Conservation (phyloP, 805 yeast species). For the Candida loeiensis region DNA sequence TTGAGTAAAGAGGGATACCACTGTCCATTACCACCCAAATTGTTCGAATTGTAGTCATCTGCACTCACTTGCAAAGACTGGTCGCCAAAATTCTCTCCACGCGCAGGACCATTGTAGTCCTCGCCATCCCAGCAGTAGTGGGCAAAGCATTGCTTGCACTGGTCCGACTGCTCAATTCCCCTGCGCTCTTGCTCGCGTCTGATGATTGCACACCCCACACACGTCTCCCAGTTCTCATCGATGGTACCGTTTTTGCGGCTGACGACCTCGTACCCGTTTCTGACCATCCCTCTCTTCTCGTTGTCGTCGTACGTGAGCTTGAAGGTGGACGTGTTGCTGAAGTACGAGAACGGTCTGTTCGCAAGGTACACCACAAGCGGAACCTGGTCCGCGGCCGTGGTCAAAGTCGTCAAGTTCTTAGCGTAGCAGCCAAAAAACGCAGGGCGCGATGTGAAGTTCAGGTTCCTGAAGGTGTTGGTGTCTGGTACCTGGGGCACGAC, state of each 20-base stretch:
- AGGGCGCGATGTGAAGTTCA: conserved; percentile 64
- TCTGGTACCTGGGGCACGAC: conserved; percentile 82
- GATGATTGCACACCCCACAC: conserved; percentile 79
- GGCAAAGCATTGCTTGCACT: conserved; percentile 67
- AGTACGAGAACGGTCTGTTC: conserved; percentile 61
- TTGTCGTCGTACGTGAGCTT: conserved; percentile 56
- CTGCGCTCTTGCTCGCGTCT: conserved; percentile 73
- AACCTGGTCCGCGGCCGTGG: conserved; percentile 32
- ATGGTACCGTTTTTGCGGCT: conserved; percentile 63
- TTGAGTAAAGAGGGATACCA: conserved; percentile 10
- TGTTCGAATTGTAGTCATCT: conserved; percentile 8
- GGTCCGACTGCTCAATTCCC: conserved; percentile 54
- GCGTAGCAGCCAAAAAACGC: conserved; percentile 72
- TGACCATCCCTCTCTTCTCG: conserved; percentile 56
- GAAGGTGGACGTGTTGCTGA: conserved; percentile 69
- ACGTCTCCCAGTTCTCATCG: conserved; percentile 64
- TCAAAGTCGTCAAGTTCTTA: conserved; percentile 49
- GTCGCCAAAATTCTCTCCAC: conserved; percentile 12
- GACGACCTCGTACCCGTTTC: conserved; percentile 71
- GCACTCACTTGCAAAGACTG: conserved; percentile 10
- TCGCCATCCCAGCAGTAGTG: conserved; percentile 74
- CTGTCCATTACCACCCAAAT: conserved; percentile 8
- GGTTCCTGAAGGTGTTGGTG: conserved; percentile 50
- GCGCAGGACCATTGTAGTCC: conserved; percentile 4
- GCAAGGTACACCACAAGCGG: conserved; percentile 79